Evolutionary conservation across 345 rosid species (phyloP).

Genomic region (Lagerstroemia speciosa): DNA sequence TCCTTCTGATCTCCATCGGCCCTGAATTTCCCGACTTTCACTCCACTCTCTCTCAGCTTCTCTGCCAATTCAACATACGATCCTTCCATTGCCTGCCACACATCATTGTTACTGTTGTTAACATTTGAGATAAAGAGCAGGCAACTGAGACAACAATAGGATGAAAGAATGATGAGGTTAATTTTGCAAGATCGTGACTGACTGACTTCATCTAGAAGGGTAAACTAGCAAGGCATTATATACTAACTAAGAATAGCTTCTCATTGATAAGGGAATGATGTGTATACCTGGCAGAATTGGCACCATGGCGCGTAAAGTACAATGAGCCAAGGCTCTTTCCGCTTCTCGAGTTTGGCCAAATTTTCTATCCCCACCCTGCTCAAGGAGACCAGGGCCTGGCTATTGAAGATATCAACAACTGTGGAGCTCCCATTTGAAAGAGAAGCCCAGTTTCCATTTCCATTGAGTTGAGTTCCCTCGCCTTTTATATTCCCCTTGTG

Average conservation of each 20-base stretch:
- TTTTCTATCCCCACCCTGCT: conserved; percentile 77
- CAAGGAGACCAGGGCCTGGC: conserved; percentile 46
- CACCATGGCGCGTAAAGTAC: conserved; percentile 99
- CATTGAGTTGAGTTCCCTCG: conserved; percentile 29
- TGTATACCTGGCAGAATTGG: conserved; percentile 68
- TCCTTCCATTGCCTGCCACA: conserved; percentile 59
- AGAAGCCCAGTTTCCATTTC: conserved; percentile 19
- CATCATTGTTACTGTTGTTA: background rate
- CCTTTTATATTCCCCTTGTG: conserved; percentile 78
- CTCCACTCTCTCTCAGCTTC: conserved; percentile 57
- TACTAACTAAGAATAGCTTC: background rate
- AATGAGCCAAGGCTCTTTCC: conserved; percentile 79
- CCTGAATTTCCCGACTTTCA: conserved; percentile 79
- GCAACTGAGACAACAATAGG: conserved; percentile 8
- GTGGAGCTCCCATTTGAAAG: background rate
- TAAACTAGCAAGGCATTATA: no score
- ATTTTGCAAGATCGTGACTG: background rate
- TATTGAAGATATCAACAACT: conserved; percentile 54
- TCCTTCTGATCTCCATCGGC: conserved; percentile 90
- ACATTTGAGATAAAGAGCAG: background rate
- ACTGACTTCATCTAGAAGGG: no score
- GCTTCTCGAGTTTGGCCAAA: conserved; percentile 46
- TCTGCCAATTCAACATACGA: conserved; percentile 70
- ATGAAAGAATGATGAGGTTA: background rate
- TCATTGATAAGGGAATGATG: background rate